Conservation (phyloP, 2,329 filamentous ascomycete genomes). For the Penicillium expansum region DNA sequence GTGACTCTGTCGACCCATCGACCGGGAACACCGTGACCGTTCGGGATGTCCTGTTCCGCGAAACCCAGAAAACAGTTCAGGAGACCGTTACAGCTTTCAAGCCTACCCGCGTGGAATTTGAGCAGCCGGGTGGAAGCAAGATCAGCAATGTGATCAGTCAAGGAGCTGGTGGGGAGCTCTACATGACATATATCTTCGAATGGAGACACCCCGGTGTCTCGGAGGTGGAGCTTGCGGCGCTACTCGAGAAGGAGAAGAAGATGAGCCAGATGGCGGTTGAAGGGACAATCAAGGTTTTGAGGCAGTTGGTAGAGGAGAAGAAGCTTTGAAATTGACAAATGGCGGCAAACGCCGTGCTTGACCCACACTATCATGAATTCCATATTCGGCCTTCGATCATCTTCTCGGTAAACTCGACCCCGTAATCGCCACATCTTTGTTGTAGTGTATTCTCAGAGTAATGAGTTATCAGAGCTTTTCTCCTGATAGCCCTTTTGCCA, state of each 20-base stretch:
- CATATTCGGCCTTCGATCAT: background rate
- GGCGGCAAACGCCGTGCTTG: background rate
- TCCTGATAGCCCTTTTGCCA: background rate
- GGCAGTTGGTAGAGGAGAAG: constrained; percentile 16
- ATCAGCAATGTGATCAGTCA: constrained; percentile 32
- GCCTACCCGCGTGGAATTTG: constrained; percentile 29
- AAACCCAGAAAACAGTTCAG: constrained; percentile 22
- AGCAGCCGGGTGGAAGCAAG: constrained; percentile 26
- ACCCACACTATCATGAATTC: background rate
- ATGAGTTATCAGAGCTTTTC: background rate
- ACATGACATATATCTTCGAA: constrained; percentile 44
- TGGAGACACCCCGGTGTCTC: constrained; percentile 35
- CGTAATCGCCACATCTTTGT: constrained; percentile 4
- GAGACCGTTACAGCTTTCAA: constrained; percentile 29
- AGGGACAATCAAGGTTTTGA: constrained; percentile 21
- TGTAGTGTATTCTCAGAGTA: background rate
- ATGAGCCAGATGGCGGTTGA: constrained; percentile 24
- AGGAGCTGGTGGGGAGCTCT: constrained; percentile 34
- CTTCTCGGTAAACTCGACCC: background rate
- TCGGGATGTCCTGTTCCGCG: constrained; percentile 31
- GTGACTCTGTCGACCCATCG: constrained; percentile 19
- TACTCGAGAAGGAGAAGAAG: constrained; percentile 19
- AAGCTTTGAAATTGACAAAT: constrained; percentile 13
- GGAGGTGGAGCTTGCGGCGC: constrained; percentile 11
- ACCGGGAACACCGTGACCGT: constrained; percentile 27